phyloP scores from a whole-genome alignment of 2,329 filamentous ascomycete species.

The Clonostachys rosea region DNA sequence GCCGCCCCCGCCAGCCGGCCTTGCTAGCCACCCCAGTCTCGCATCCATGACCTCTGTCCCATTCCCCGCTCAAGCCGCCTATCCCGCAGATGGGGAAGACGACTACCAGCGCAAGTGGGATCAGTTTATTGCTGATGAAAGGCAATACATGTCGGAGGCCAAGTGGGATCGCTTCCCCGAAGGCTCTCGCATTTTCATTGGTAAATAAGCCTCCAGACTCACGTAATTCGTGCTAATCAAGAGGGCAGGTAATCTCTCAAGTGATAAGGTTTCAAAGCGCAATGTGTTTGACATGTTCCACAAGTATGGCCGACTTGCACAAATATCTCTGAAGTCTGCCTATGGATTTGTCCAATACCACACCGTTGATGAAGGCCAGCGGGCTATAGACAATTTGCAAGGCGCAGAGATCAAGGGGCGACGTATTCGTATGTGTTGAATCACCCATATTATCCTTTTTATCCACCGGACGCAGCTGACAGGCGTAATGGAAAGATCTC shows the following conservation, averaged over 20 bases:
- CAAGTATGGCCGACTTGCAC: conserved; percentile 78
- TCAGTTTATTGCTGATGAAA: conserved; percentile 67
- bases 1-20: conserved; percentile 17
- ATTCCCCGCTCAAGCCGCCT: neutral
- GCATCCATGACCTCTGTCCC: conserved; percentile 12
- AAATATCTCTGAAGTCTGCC: conserved; percentile 93
- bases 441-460: too few relatives aligned
- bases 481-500: conserved; percentile 57
- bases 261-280: conserved; percentile 87
- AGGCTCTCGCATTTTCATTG: conserved; percentile 76
- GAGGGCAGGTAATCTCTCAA: conserved; percentile 76
- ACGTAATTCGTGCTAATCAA: conserved; percentile 13
- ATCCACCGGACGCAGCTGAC: neutral
- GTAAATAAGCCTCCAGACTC: conserved; percentile 36
- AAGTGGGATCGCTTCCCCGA: conserved; percentile 79
- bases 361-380: conserved; percentile 66
- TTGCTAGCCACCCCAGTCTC: conserved; percentile 17
- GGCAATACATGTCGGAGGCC: conserved; percentile 70
- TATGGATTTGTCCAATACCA: conserved; percentile 97
- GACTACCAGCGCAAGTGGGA: conserved; percentile 66
- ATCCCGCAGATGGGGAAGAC: conserved; percentile 1
- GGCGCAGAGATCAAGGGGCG: conserved; percentile 80
- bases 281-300: conserved; percentile 92
- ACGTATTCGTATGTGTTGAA: conserved; percentile 73
- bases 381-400: conserved; percentile 74